A percentile compares a stretch with the other conserved stretches of the same genome.
These are phyloP conservation scores for Colletotrichum neosansevieriae DNA, from an alignment of 2,329 filamentous ascomycete species.

Conservation along the genomic window DNA sequence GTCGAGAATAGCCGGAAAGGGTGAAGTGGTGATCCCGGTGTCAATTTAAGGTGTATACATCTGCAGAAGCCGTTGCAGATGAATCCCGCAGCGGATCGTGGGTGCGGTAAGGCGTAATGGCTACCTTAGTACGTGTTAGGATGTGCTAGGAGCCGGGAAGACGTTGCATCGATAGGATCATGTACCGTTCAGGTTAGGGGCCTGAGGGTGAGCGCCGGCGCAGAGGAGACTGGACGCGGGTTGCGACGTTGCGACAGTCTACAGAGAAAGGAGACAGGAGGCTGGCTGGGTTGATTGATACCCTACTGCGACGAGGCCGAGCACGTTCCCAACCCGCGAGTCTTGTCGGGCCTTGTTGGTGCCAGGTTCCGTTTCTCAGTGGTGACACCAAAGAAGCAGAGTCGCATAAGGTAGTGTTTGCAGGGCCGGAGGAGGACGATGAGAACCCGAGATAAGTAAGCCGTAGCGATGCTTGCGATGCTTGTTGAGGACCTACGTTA, in stretches of 20 bases:
- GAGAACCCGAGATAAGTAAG: too few relatives aligned
- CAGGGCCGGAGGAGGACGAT: too few relatives aligned
- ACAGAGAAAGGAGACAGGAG: background rate
- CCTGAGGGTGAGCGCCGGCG: background rate
- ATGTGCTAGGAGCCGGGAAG: background rate
- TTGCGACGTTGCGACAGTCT: background rate
- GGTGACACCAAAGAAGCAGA: too few relatives aligned
- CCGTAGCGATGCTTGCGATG: too few relatives aligned
- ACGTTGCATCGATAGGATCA: slow-evolving; percentile 1
- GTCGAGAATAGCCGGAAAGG: background rate
- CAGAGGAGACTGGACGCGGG: background rate
- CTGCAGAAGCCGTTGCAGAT: background rate
- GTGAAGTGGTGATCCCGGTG: background rate
- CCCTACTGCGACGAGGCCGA: background rate
- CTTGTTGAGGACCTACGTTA: too few relatives aligned
- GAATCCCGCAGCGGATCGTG: too few relatives aligned
- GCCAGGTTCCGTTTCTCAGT: too few relatives aligned
- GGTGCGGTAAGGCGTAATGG: too few relatives aligned
- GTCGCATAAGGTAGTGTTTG: background rate
- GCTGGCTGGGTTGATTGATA: background rate
- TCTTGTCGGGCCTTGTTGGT: too few relatives aligned
- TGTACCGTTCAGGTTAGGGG: background rate
- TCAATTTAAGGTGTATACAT: background rate
- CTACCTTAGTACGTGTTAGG: too few relatives aligned
- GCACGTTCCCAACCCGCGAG: background rate